These are phyloP conservation scores for Mycena metata DNA, from an alignment of 768 basidiomycete genomes.

Conservation along the genomic window DNA sequence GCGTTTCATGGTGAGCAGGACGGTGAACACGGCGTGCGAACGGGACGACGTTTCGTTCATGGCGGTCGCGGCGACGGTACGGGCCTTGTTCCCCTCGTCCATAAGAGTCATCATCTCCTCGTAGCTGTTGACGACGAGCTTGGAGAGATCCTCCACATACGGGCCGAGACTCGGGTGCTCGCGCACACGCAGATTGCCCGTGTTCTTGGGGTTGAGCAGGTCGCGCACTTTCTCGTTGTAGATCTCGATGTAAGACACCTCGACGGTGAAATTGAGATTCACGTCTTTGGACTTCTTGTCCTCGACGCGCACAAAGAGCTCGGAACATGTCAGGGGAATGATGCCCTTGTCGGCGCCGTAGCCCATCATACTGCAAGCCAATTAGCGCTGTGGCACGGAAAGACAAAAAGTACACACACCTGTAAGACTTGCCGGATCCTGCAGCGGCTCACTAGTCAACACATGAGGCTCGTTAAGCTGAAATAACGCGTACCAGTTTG, in stretches of 20 bases:
- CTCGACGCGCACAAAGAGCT: slow-evolving; percentile 89
- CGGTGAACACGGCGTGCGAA: slow-evolving; percentile 98
- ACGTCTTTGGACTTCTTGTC: slow-evolving; percentile 72
- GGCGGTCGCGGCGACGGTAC: slow-evolving; percentile 98
- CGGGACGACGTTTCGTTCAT: slow-evolving; percentile 99
- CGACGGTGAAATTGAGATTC: slow-evolving; percentile 87
- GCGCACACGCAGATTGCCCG: slow-evolving; percentile 94
- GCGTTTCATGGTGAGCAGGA: slow-evolving; percentile 92
- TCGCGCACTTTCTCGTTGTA: slow-evolving; percentile 99
- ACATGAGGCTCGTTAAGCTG: not conserved
- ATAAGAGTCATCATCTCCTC: slow-evolving; percentile 99
- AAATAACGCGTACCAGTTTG: slow-evolving; percentile 79
- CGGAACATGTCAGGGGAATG: slow-evolving; percentile 94
- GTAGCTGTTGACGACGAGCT: slow-evolving; percentile 91
- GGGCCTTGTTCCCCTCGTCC: slow-evolving; percentile 99
- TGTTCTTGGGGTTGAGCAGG: slow-evolving; percentile 96
- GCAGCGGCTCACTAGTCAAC: slow-evolving; percentile 21
- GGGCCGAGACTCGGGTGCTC: slow-evolving; percentile 97
- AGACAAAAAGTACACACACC: slow-evolving; percentile 60
- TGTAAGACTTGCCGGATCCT: slow-evolving; percentile 95
- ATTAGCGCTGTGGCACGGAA: slow-evolving; percentile 25
- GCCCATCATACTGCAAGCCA: slow-evolving; percentile 86
- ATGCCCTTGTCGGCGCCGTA: slow-evolving; percentile 98
- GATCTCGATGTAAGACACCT: slow-evolving; percentile 99
- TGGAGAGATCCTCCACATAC: slow-evolving; percentile 98